Base-by-base conservation (phyloP, 1,284 basidiomycete genomes). In the Porogramme epimiltina region DNA sequence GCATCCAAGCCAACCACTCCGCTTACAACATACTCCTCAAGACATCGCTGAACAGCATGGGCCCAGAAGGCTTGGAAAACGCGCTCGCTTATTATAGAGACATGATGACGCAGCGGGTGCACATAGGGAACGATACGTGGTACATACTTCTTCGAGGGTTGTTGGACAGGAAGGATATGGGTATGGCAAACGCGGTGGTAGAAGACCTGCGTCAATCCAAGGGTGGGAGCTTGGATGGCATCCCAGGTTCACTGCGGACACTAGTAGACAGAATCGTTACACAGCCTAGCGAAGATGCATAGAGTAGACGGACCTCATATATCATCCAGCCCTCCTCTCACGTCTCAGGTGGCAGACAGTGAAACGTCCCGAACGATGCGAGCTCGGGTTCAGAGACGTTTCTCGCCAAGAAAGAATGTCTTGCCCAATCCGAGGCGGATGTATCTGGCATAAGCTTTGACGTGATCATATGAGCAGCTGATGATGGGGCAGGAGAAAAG, bases 21-120 rank as follows among this genome's bases (percentile, higher is more conserved):
- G 82, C 82, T n/a, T 93, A 89, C 70, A 86, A 93, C 63, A 79
- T 87, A 55, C 72, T 95, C 41, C 78, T 95, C 53, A 78, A 78
- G 50, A 80, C 84, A 13, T 81, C 81, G 56, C 68, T 91, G 52
- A 73, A 77, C 44, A 79, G 78, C 56, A 68, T 71, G 6, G 71
- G 73, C 15, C 66, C 70, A 10, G 71, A 76, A 26, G 83, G 82
- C 16, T 62, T 84, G 36, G 64, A 75, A 51, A 71, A 78, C 58
- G 89, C 83, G 16, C 68, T 90, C 53, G 65, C 63, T 42, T 83
- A 88, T 62, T 88, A 89, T 68, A 73, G 74, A 49, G 79, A 84
- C 56, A 91, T 93, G 89, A 66, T 71, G 51, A 65, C 69, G 55
- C 68, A 72, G 50, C 76, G 70, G 41, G 66, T 86, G 50, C 67